These are phyloP conservation scores for Aegilops sharonensis DNA, from an alignment of 176 grass and related monocot genomes.

Conservation along the genomic window DNA sequence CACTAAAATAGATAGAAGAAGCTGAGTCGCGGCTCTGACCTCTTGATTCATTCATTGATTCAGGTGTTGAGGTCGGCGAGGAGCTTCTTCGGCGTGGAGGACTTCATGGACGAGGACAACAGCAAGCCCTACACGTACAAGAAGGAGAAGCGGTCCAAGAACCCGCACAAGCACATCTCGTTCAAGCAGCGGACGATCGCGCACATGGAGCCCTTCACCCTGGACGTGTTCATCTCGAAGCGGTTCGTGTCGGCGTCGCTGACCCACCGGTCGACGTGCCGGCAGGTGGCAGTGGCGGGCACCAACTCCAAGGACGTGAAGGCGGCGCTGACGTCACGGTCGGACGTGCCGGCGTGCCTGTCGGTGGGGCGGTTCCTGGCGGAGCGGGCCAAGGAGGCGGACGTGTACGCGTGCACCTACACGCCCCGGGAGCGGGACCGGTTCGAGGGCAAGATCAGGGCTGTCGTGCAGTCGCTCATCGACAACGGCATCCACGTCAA, in stretches of 20 bases:
- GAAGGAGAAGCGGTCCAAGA: conserved; percentile 92
- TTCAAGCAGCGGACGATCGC: conserved; percentile 91
- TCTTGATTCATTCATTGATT: background rate
- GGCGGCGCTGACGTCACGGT: conserved; percentile 61
- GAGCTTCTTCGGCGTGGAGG: conserved; percentile 93
- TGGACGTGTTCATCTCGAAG: conserved; percentile 89
- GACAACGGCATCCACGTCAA: conserved; percentile 90
- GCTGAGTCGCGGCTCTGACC: background rate
- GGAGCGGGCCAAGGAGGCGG: conserved; percentile 79
- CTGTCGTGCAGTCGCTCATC: conserved; percentile 77
- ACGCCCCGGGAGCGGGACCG: conserved; percentile 74
- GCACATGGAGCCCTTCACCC: conserved; percentile 88
- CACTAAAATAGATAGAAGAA: background rate
- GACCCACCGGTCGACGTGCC: conserved; percentile 82
- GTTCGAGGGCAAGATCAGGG: conserved; percentile 90
- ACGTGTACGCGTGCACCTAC: conserved; percentile 86
- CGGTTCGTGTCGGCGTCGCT: conserved; percentile 84
- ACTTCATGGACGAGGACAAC: conserved; percentile 88
- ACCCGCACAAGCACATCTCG: conserved; percentile 83
- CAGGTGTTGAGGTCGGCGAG: conserved; percentile 62
- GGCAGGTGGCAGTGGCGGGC: conserved; percentile 80
- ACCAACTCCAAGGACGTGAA: conserved; percentile 93
- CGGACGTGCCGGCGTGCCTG: conserved; percentile 81
- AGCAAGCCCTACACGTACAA: conserved; percentile 90
- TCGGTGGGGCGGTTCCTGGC: conserved; percentile 69